Evolutionary conservation across 1,139 yeast species (phyloP), one percentile per base, ranked within the genome.

Genomic region (Yamadazyma diddensiae): DNA sequence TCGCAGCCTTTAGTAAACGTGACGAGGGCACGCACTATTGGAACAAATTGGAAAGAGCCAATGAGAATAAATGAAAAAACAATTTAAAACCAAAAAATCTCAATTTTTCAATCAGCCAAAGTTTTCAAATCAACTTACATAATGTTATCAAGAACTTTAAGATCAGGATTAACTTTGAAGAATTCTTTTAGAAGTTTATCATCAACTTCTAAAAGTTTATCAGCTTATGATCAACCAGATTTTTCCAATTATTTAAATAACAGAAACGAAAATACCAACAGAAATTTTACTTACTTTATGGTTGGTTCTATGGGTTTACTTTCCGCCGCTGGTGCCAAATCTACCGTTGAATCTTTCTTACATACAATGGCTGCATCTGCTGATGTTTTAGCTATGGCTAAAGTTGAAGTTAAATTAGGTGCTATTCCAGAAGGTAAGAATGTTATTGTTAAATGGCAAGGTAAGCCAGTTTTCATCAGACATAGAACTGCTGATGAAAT

Each of bases 391-490:
- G 98, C 98, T 42, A 82, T 94, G 95, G 98, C 99, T 53, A 94
- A 94, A 74, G 96, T 90, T 52, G 98, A 94, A 73, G 96, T 94
- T 50, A 92, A 86, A 65, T 79, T 94, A 56, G 81, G 83, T 39
- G 85, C 88, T 45, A 88, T 94, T 48, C 99, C 99, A 53, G 90
- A 84, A 64, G 98, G 98, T 67, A 90, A 90, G 74, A 94, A 94
- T 67, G 94, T 92, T 49, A 87, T 92, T 59, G 94, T 94, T 54
- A 94, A 94, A 71, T 94, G 98, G 98, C 96, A 94, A 73, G 98
- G 98, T 72, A 94, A 92, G 76, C 98, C 98, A 48, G 97, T 94
- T 48, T 94, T 94, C 71, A 88, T 94, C 65, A 92, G 99, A 79
- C 99, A 94, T 77, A 86, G 99, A 79, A 90, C 98, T 33, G 70